Evolutionary conservation across 768 basidiomycete species (phyloP).

Genomic region (Trametes maxima): DNA sequence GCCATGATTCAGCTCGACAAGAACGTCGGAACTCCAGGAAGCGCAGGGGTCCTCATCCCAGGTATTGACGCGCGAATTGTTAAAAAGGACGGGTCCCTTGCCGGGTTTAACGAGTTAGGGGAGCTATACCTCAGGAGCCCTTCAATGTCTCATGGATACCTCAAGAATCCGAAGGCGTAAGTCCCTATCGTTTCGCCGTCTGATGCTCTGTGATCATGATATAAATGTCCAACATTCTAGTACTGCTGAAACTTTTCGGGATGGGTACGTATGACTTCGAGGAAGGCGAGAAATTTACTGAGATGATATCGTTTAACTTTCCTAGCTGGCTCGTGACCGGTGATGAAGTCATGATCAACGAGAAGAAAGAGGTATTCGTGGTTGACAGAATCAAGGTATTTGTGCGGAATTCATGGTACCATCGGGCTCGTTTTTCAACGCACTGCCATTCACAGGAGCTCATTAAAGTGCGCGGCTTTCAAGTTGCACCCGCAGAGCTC

Average conservation of each 20-base stretch:
- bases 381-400: slow-evolving; percentile 65
- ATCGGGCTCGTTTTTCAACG: neutral
- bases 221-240: slow-evolving; percentile 34
- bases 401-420: neutral
- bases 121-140: slow-evolving; percentile 55
- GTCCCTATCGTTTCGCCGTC: slow-evolving; percentile 26
- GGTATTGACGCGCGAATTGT: slow-evolving; percentile 57
- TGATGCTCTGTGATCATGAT: too few relatives aligned
- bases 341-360: slow-evolving; percentile 66
- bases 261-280: slow-evolving; percentile 46
- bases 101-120: slow-evolving; percentile 57
- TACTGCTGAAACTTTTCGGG: slow-evolving; percentile 64
- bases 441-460: slow-evolving; percentile 47
- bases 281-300: neutral
- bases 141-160: slow-evolving; percentile 46
- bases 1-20: slow-evolving; percentile 50
- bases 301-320: neutral
- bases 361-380: slow-evolving; percentile 61
- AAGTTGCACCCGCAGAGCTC: slow-evolving; percentile 40
- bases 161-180: slow-evolving; percentile 63
- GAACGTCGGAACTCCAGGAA: slow-evolving; percentile 55
- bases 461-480: slow-evolving; percentile 59
- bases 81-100: slow-evolving; percentile 59
- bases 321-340: slow-evolving; percentile 69
- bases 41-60: slow-evolving; percentile 51